Evolutionary conservation across 345 rosid genomes (phyloP).

Genomic region (Hirschfeldia incana): DNA sequence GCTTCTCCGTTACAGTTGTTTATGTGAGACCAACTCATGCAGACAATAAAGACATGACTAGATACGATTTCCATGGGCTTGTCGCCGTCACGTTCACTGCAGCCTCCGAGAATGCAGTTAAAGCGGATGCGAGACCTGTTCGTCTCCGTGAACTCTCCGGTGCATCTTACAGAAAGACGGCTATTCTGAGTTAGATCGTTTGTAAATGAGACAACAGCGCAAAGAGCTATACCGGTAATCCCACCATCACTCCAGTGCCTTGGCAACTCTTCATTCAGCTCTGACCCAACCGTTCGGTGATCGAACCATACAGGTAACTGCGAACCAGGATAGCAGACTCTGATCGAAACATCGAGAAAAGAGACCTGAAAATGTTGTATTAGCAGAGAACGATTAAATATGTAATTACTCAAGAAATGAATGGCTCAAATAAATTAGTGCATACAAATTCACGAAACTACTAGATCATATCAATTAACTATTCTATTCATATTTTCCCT

Average conservation of each 20-base stretch:
- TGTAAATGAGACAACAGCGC: constrained; percentile 16
- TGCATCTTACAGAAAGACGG: constrained; percentile 1
- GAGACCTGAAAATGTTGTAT: not conserved
- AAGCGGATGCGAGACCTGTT: not conserved
- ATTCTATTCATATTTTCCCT: too few species aligned
- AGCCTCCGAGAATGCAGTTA: constrained; percentile 19
- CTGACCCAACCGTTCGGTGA: not conserved
- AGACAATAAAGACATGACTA: constrained; percentile 24
- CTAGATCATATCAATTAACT: too few species aligned
- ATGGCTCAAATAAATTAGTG: not conserved
- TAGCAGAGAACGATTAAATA: not conserved
- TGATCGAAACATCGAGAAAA: not conserved
- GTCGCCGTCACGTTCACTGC: not conserved
- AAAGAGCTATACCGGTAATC: constrained; percentile 28
- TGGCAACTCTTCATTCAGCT: not conserved
- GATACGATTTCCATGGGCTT: not conserved
- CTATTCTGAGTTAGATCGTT: not conserved
- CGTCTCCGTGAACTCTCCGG: not conserved
- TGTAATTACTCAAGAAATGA: not conserved
- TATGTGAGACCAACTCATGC: not conserved
- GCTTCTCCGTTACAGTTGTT: not conserved
- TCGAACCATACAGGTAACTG: not conserved
- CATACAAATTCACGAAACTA: too few species aligned
- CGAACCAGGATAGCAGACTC: not conserved
- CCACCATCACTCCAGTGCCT: constrained; percentile 16